Conservation (phyloP, 2,329 filamentous ascomycete species). For the Colletotrichum liaoningense region DNA sequence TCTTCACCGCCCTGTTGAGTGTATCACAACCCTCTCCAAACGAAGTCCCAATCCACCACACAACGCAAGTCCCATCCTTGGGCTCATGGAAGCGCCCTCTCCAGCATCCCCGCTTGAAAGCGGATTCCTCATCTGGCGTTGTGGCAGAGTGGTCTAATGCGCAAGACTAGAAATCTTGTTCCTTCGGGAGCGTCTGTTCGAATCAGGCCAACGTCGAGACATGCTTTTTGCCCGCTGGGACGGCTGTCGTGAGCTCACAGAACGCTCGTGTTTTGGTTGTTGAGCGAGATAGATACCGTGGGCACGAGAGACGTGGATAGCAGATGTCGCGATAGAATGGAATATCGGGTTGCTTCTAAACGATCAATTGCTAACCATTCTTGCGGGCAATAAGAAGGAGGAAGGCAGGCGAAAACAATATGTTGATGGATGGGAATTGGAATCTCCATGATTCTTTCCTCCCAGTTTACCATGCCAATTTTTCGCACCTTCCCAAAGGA, state of each 20-base stretch:
- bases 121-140: constrained; percentile 14
- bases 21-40: neutral
- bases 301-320: neutral
- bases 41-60: neutral
- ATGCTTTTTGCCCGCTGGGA: neutral
- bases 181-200: constrained; percentile 36
- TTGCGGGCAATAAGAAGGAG: neutral
- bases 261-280: neutral
- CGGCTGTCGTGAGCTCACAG: too few species aligned
- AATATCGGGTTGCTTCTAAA: neutral
- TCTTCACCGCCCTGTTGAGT: neutral
- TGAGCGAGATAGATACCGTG: neutral
- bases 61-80: neutral
- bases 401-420: neutral
- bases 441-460: neutral
- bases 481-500: neutral
- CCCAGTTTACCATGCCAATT: neutral
- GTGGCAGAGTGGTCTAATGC: constrained; percentile 37
- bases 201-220: constrained; percentile 33
- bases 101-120: neutral
- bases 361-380: neutral
- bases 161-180: constrained; percentile 37
- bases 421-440: neutral
- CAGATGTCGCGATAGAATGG: neutral
- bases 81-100: accelerated